Evolutionary conservation across 768 basidiomycete species (phyloP).

Genomic region (Rickenella mellea): DNA sequence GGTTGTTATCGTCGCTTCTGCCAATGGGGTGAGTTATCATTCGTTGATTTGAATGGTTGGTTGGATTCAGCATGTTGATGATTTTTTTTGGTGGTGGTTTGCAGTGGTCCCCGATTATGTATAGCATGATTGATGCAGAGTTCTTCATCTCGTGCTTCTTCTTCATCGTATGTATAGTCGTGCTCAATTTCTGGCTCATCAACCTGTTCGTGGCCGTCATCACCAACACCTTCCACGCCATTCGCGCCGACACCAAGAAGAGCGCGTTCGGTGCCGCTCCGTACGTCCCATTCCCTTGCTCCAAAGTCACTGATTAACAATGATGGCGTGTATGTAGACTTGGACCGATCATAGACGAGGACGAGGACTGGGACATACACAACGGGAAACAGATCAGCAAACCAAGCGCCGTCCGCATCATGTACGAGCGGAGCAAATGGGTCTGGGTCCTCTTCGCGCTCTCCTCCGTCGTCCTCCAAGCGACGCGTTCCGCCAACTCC

Average conservation of each 20-base stretch:
- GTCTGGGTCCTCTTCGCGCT: constrained; percentile 73
- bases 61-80: background rate
- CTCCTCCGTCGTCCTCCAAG: constrained; percentile 62
- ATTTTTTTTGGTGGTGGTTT: background rate
- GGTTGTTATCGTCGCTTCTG: constrained; percentile 74
- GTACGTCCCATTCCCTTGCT: constrained; percentile 35
- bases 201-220: constrained; percentile 95
- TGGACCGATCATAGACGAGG: constrained; percentile 36
- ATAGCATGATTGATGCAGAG: constrained; percentile 80
- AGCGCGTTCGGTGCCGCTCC: constrained; percentile 85
- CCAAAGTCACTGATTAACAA: background rate
- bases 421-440: constrained; percentile 54
- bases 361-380: constrained; percentile 49
- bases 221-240: constrained; percentile 84
- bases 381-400: constrained; percentile 23
- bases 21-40: constrained; percentile 50
- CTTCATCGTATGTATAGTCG: constrained; percentile 74
- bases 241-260: constrained; percentile 75
- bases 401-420: constrained; percentile 39
- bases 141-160: constrained; percentile 83
- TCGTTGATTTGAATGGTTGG: constrained; percentile 6
- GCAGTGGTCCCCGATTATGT: constrained; percentile 81
- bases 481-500: constrained; percentile 49
- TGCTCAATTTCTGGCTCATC: constrained; percentile 92
- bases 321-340: constrained; percentile 19